Evolutionary conservation across 192 early-diverging fungal genomes (phyloP).

Genomic region (Coemansia sp.): DNA sequence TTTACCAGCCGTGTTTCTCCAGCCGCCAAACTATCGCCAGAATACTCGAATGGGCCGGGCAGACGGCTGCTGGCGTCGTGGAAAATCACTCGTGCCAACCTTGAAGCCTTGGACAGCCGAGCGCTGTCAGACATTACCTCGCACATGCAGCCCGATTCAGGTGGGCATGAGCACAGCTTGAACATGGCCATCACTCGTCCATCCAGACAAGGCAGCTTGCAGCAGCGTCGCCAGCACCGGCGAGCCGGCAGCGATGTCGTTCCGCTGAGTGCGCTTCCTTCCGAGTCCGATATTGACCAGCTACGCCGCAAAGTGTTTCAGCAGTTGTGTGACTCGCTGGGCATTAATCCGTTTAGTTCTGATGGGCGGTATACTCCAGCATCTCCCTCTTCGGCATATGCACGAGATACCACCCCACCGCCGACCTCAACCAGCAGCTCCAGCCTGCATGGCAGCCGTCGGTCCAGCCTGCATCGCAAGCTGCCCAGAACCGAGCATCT

Average conservation of each 20-base stretch:
- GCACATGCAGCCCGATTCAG: background rate
- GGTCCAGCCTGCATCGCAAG: slow-evolving; percentile 32
- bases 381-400: slow-evolving; percentile 8
- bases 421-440: slow-evolving; percentile 13
- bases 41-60: slow-evolving; percentile 2
- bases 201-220: slow-evolving; percentile 5
- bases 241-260: slow-evolving; percentile 40
- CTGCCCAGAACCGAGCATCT: slow-evolving; percentile 33
- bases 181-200: background rate
- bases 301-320: slow-evolving; percentile 30
- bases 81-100: slow-evolving; percentile 33
- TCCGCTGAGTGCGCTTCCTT: slow-evolving; percentile 11
- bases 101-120: slow-evolving; percentile 7
- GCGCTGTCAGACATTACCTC: background rate
- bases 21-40: background rate
- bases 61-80: slow-evolving; percentile 20
- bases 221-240: slow-evolving; percentile 14
- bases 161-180: background rate
- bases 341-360: slow-evolving; percentile 27
- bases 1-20: slow-evolving; percentile 7
- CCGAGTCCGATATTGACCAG: slow-evolving; percentile 22
- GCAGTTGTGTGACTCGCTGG: slow-evolving; percentile 36
- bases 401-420: slow-evolving; percentile 3
- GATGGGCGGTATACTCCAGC: slow-evolving; percentile 26
- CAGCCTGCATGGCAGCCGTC: slow-evolving; percentile 29